These are phyloP conservation scores for Betula pendula DNA, from an alignment of 306 rosid genomes.

Conservation along the genomic window DNA sequence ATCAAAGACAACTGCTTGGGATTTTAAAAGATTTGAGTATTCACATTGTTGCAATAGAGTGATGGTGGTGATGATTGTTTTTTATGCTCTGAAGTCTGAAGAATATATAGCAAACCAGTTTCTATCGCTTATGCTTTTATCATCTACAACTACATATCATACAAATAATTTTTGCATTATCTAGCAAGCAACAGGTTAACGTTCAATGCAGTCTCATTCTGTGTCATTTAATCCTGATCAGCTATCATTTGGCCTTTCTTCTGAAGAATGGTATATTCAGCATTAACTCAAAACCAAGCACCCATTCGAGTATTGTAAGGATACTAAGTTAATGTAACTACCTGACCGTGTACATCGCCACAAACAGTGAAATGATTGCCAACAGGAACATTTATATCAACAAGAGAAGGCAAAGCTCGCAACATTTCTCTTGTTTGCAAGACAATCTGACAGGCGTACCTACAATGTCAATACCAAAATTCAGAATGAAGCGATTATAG, in stretches of 20 bases:
- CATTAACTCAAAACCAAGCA: constrained; percentile 12
- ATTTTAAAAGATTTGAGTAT: not conserved
- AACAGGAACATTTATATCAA: constrained; percentile 67
- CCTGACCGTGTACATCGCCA: constrained; percentile 99
- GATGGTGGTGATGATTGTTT: not conserved
- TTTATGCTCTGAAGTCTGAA: not conserved
- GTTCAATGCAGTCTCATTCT: not conserved
- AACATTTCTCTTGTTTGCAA: constrained; percentile 78
- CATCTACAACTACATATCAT: not conserved
- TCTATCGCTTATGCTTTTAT: not conserved
- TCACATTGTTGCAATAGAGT: not conserved
- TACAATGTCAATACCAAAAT: constrained; percentile 37
- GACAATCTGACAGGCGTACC: constrained; percentile 96
- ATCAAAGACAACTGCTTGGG: not conserved
- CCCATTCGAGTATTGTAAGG: not conserved
- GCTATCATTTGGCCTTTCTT: not conserved
- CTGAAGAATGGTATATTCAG: not conserved
- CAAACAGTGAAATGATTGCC: constrained; percentile 93
- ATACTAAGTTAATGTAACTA: constrained; percentile 35
- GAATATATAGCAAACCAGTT: not conserved
- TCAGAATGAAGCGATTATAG: constrained; percentile 20
- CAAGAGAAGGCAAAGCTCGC: constrained; percentile 86
- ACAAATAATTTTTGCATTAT: not conserved
- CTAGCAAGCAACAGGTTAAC: not conserved
- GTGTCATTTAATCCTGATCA: not conserved